Conservation (phyloP, 176 grass and related monocot species). For the Poa annua region DNA sequence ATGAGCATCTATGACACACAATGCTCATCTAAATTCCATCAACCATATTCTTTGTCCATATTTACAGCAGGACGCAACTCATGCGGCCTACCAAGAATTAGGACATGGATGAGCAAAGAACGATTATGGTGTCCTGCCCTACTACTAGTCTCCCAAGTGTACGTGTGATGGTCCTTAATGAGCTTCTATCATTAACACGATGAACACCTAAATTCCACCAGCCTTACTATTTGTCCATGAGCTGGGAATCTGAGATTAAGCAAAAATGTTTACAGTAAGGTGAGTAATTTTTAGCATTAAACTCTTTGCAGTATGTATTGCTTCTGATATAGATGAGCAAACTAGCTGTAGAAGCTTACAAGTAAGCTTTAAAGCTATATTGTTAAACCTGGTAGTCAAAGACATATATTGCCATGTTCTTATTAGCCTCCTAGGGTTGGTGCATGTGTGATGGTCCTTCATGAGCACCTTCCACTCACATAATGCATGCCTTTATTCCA, state of each 20-base stretch:
- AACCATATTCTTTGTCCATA: slow-evolving; percentile 15
- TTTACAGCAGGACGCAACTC: slow-evolving; percentile 16
- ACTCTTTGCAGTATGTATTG: too few species aligned
- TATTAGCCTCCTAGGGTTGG: too few species aligned
- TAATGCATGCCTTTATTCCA: background rate
- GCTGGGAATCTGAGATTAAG: background rate
- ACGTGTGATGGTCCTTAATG: background rate
- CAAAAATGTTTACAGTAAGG: background rate
- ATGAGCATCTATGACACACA: slow-evolving; percentile 18
- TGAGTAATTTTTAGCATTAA: too few species aligned
- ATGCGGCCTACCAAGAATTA: slow-evolving; percentile 26
- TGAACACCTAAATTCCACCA: background rate
- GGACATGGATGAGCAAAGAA: background rate
- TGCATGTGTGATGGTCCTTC: background rate
- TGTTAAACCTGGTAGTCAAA: too few species aligned
- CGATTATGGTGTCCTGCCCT: background rate
- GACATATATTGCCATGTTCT: too few species aligned
- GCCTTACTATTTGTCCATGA: background rate
- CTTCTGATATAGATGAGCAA: too few species aligned
- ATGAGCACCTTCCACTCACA: background rate
- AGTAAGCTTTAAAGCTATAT: too few species aligned
- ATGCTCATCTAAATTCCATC: slow-evolving; percentile 23
- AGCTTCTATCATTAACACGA: background rate
- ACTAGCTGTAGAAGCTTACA: too few species aligned
- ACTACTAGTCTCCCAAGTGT: slow-evolving; percentile 10